Conservation (phyloP, 345 rosid genomes). For the Salix arbutifolia region DNA sequence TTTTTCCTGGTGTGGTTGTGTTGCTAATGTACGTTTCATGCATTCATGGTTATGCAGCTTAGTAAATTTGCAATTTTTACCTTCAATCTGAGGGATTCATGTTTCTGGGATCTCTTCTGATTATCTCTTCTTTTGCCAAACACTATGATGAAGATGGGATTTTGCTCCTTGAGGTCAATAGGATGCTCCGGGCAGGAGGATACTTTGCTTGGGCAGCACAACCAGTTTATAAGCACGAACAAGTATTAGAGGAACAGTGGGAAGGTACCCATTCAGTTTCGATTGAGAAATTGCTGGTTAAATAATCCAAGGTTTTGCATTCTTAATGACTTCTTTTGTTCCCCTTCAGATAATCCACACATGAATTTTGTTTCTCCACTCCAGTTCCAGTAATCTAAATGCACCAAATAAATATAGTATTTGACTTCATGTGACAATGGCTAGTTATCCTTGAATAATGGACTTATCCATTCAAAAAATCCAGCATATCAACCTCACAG, state of each 20-base stretch:
- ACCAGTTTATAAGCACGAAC: conserved; percentile 94
- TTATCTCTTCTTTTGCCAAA: conserved; percentile 7
- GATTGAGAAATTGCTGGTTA: not conserved
- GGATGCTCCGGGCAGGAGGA: conserved; percentile 94
- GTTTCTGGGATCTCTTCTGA: conserved; percentile 18
- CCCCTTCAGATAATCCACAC: not conserved
- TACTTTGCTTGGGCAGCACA: conserved; percentile 99
- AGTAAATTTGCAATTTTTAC: not conserved
- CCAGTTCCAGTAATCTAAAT: not conserved
- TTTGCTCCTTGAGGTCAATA: conserved; percentile 87
- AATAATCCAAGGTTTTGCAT: not conserved
- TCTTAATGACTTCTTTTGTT: not conserved
- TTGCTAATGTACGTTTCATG: not conserved
- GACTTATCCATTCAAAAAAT: not conserved
- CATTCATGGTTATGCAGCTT: not conserved
- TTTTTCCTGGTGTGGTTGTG: not conserved
- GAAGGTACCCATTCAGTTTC: conserved; percentile 51
- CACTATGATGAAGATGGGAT: conserved; percentile 66
- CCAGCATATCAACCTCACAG: not conserved
- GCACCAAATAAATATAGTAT: not conserved
- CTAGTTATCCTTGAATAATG: not conserved
- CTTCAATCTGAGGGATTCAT: not conserved
- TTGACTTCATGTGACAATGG: not conserved
- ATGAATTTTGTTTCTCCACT: not conserved
- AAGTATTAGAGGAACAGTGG: conserved; percentile 82